Conservation (phyloP, 2,329 filamentous ascomycete genomes). For the Colletotrichum scovillei region DNA sequence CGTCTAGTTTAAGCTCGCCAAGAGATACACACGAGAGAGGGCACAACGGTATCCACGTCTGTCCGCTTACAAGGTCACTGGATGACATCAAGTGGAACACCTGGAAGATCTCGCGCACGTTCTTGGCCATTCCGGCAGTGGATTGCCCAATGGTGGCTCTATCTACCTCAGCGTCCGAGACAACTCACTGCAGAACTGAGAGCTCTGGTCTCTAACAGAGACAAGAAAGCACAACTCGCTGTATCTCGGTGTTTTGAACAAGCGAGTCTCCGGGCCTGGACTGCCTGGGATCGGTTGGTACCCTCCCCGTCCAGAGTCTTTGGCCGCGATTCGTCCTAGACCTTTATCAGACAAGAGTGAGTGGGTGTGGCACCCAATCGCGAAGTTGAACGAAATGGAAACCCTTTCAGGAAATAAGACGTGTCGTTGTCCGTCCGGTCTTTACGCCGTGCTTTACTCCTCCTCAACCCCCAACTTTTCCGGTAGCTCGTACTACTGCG, state of each 20-base stretch:
- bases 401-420: slow-evolving; percentile 15
- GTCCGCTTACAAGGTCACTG: background rate
- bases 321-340: background rate
- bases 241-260: background rate
- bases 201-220: background rate
- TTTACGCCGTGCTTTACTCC: background rate
- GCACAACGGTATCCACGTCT: background rate
- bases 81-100: background rate
- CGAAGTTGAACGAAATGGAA: slow-evolving; percentile 21
- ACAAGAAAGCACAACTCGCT: too few relatives aligned
- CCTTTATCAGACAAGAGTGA: background rate
- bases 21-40: background rate
- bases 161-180: background rate
- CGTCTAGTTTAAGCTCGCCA: background rate
- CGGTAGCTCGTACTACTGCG: background rate
- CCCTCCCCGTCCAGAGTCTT: background rate
- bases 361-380: background rate
- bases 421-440: slow-evolving; percentile 6
- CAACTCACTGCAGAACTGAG: background rate
- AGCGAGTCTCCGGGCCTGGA: slow-evolving; percentile 5
- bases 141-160: background rate
- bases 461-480: background rate
- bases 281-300: background rate
- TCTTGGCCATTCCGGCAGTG: background rate
- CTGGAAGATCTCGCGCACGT: background rate